Percentiles rank a stretch among this genome's conserved stretches.
Evolutionary conservation across 768 basidiomycete species (phyloP).

Genomic region (Amanita subjunquillea): DNA sequence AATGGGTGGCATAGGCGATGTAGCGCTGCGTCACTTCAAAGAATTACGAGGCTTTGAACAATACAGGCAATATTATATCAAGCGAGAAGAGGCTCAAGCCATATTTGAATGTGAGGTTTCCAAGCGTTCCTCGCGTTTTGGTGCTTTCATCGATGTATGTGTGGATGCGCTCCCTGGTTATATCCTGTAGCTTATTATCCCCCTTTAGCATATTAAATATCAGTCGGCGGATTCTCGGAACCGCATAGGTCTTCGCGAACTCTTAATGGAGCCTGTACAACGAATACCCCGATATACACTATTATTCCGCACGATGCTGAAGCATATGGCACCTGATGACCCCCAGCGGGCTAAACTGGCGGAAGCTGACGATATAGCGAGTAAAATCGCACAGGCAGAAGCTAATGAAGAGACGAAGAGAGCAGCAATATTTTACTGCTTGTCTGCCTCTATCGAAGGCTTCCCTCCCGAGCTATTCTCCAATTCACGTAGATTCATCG

Average conservation of each 20-base stretch:
- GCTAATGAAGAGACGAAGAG: constrained; percentile 87
- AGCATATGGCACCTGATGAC: constrained; percentile 74
- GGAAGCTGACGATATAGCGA: constrained; percentile 82
- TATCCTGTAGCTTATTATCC: constrained; percentile 5
- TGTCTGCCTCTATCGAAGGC: constrained; percentile 77
- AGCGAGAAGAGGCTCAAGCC: constrained; percentile 85
- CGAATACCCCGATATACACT: constrained; percentile 92
- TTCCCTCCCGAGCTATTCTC: constrained; percentile 91
- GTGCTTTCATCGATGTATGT: constrained; percentile 79
- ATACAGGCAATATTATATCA: constrained; percentile 85
- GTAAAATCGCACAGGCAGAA: constrained; percentile 86
- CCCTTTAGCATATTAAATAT: constrained; percentile 74
- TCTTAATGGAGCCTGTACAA: constrained; percentile 95
- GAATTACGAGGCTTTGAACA: constrained; percentile 79
- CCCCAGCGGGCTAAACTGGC: constrained; percentile 67
- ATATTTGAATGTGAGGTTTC: constrained; percentile 81
- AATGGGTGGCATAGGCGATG: constrained; percentile 70
- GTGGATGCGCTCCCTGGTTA: constrained; percentile 2
- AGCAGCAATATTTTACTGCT: constrained; percentile 79
- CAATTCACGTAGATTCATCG: constrained; percentile 78
- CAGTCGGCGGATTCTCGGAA: constrained; percentile 62
- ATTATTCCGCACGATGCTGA: constrained; percentile 86
- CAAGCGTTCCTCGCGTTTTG: constrained; percentile 74
- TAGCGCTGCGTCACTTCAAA: constrained; percentile 81
- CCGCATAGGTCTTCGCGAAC: constrained; percentile 80